phyloP scores from a whole-genome alignment of 1,284 basidiomycete species.

The Sporisorium reilianum region DNA sequence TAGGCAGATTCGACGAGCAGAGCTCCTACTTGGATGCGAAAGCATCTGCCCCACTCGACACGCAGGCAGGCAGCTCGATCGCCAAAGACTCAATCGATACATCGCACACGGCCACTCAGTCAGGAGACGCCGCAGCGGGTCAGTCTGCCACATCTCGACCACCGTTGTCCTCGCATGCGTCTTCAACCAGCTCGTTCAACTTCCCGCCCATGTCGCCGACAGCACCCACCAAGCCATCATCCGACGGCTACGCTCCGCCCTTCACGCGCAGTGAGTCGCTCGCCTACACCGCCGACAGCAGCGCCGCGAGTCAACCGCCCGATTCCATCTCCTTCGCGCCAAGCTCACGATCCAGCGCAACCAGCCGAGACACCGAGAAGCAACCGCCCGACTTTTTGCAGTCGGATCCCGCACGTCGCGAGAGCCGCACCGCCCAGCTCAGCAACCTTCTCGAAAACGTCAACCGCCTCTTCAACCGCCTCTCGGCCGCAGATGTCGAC shows the following conservation, averaged over 20 bases:
- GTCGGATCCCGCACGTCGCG: constrained; percentile 38
- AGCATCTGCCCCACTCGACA: not conserved
- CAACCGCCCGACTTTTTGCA: constrained; percentile 30
- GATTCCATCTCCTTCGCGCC: constrained; percentile 35
- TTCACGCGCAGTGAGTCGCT: constrained; percentile 29
- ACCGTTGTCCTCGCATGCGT: constrained; percentile 4
- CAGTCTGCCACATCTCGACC: not conserved
- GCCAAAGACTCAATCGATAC: not conserved
- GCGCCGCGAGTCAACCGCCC: constrained; percentile 35
- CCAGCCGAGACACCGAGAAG: constrained; percentile 44
- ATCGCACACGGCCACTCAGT: not conserved
- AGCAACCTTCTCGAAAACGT: constrained; percentile 80
- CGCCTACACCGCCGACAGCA: constrained; percentile 42
- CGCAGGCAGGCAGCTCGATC: not conserved
- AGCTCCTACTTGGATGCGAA: constrained; percentile 7
- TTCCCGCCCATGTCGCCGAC: constrained; percentile 23
- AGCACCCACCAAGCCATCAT: not conserved
- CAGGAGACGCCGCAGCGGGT: not conserved
- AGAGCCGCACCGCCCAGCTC: constrained; percentile 70
- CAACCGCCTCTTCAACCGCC: constrained; percentile 76
- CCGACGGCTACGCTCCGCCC: not conserved
- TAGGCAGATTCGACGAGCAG: constrained; percentile 16
- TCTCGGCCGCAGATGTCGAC: constrained; percentile 85
- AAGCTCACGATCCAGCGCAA: constrained; percentile 49
- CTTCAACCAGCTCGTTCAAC: constrained; percentile 23